Conservation (phyloP, 2,329 filamentous ascomycete genomes). For the Trichoderma pleuroti region DNA sequence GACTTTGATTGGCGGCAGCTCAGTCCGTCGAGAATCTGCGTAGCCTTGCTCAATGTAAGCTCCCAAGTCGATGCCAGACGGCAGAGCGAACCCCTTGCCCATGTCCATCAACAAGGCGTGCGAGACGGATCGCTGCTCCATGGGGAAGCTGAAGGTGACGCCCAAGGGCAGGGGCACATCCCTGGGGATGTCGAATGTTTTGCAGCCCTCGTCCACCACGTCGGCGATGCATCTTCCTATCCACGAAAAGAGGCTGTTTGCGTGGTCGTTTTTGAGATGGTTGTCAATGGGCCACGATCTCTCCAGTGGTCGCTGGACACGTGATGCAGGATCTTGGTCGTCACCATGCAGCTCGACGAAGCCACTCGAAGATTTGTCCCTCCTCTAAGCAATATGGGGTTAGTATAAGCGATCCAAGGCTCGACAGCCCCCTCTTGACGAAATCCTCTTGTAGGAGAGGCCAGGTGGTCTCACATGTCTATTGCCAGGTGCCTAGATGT, state of each 20-base stretch:
- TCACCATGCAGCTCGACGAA: conserved; percentile 59
- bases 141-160: conserved; percentile 69
- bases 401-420: background rate
- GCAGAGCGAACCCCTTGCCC: conserved; percentile 67
- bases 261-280: conserved; percentile 69
- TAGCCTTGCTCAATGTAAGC: conserved; percentile 59
- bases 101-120: conserved; percentile 63
- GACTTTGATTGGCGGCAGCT: conserved; percentile 64
- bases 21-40: conserved; percentile 41
- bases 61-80: conserved; percentile 57
- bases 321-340: conserved; percentile 31
- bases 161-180: conserved; percentile 56
- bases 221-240: conserved; percentile 73
- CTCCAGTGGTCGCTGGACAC: conserved; percentile 60
- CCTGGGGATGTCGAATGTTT: conserved; percentile 39
- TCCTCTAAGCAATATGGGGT: conserved; percentile 44
- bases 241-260: conserved; percentile 75
- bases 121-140: conserved; percentile 60
- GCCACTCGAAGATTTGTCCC: conserved; percentile 67
- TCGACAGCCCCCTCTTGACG: background rate
- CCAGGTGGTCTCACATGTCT: conserved; percentile 55
- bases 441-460: background rate
- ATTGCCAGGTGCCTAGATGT: conserved; percentile 54
- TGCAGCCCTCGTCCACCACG: conserved; percentile 60
- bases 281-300: conserved; percentile 72